Conservation (phyloP, 306 rosid species). For the Castanea mollissima region DNA sequence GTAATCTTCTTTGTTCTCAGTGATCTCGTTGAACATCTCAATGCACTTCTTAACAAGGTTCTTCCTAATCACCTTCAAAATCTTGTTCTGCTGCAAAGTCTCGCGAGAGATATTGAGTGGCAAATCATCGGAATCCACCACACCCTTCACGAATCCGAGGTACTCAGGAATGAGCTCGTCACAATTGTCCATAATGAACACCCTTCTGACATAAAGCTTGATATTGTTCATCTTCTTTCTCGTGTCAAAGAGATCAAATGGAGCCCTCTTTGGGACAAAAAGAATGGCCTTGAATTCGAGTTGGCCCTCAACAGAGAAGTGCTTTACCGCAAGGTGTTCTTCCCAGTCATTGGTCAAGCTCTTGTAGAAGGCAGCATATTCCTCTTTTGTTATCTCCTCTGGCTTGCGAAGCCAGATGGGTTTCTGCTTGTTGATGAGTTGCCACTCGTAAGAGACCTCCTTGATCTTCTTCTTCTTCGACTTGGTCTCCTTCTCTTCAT, state of each 20-base stretch:
- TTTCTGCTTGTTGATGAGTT: constrained; percentile 71
- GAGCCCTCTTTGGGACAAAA: constrained; percentile 67
- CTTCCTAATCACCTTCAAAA: constrained; percentile 69
- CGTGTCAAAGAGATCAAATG: constrained; percentile 65
- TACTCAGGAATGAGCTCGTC: constrained; percentile 72
- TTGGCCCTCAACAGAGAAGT: constrained; percentile 73
- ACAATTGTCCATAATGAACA: constrained; percentile 74
- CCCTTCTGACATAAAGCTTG: constrained; percentile 71
- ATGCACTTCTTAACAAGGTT: constrained; percentile 74
- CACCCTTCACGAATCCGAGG: constrained; percentile 72
- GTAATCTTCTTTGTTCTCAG: constrained; percentile 70
- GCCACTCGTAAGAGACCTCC: constrained; percentile 69
- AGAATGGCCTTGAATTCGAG: constrained; percentile 73
- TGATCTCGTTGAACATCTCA: constrained; percentile 74
- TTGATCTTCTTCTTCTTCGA: constrained; percentile 64
- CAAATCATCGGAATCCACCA: constrained; percentile 68
- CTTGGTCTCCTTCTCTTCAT: constrained; percentile 52
- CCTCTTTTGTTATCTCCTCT: constrained; percentile 67
- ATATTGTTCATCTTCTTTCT: constrained; percentile 71
- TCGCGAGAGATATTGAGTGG: constrained; percentile 79
- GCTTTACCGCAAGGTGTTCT: constrained; percentile 68
- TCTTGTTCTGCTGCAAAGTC: constrained; percentile 68
- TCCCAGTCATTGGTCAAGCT: constrained; percentile 79
- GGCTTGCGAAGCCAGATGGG: constrained; percentile 82
- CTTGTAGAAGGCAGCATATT: constrained; percentile 70